Conservation (phyloP, 768 basidiomycete species). For the Neoboletus subvelutipes region DNA sequence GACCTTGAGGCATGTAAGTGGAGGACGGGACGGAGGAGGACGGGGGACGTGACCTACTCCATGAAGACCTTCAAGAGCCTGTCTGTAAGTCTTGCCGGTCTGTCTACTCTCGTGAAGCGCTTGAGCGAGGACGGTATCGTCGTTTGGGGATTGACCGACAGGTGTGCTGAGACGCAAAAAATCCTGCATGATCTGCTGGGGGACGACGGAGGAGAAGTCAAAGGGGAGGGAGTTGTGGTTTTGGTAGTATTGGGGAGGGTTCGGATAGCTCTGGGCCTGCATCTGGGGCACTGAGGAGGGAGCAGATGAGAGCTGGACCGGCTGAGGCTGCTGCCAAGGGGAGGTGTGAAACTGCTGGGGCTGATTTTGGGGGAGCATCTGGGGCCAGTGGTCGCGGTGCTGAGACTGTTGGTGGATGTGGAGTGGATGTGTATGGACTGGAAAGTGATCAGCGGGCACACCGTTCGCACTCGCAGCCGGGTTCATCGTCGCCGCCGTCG, state of each 20-base stretch:
- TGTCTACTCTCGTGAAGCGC: conserved; percentile 39
- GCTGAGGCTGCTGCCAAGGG: conserved; percentile 35
- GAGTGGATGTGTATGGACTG: conserved; percentile 11
- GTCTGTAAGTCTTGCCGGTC: conserved; percentile 54
- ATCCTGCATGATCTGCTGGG: conserved; percentile 57
- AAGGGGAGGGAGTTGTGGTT: conserved; percentile 17
- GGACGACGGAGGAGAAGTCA: conserved; percentile 39
- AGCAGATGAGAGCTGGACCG: conserved; percentile 33
- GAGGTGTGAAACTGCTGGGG: conserved; percentile 29
- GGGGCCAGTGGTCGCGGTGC: conserved; percentile 24
- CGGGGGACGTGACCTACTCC: conserved; percentile 45
- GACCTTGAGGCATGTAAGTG: conserved; percentile 28
- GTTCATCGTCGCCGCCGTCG: conserved; percentile 14
- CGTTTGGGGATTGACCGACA: conserved; percentile 46
- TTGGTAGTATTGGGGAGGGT: conserved; percentile 23
- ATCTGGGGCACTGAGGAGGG: conserved; percentile 30
- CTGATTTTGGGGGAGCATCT: conserved; percentile 28
- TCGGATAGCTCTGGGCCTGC: conserved; percentile 17
- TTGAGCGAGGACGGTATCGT: conserved; percentile 59
- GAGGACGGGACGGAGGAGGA: neutral
- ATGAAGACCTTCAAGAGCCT: conserved; percentile 65
- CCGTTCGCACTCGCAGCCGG: conserved; percentile 17
- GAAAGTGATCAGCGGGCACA: conserved; percentile 14
- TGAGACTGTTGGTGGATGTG: conserved; percentile 23
- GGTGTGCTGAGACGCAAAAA: conserved; percentile 54